These are phyloP conservation scores for Ettlia oleoabundans DNA, from an alignment of 139 green algal genomes.

Conservation along the genomic window DNA sequence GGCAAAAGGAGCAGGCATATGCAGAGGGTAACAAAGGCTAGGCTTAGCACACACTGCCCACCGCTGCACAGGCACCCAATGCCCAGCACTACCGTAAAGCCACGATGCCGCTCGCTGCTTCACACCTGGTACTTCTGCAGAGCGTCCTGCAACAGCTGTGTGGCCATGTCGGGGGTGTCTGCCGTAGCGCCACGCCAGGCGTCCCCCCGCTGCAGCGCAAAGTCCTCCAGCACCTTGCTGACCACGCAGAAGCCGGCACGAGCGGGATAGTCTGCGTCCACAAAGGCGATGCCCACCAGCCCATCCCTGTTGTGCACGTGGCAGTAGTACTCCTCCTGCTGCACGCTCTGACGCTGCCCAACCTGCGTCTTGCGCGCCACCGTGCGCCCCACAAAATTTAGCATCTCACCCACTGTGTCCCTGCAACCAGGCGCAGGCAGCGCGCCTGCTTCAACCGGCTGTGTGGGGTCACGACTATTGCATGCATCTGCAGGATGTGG, in stretches of 20 bases:
- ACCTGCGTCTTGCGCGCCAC: conserved; percentile 88
- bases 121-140: conserved; percentile 90
- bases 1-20: neutral
- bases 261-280: conserved; percentile 91
- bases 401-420: conserved; percentile 89
- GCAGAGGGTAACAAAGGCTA: neutral
- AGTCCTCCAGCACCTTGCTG: conserved; percentile 77
- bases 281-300: conserved; percentile 90
- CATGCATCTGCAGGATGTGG: too few species aligned
- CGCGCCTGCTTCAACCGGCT: too few species aligned
- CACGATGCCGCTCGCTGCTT: neutral
- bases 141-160: conserved; percentile 75
- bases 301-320: conserved; percentile 93
- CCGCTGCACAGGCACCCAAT: neutral
- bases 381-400: conserved; percentile 93
- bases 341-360: conserved; percentile 63
- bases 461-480: too few species aligned
- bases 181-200: conserved; percentile 70
- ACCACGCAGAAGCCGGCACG: conserved; percentile 96
- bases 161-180: conserved; percentile 58
- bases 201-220: conserved; percentile 53
- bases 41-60: neutral
- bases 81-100: neutral
- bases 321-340: conserved; percentile 94
- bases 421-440: conserved; percentile 61